A percentile compares a stretch with the other conserved stretches of the same genome.
phyloP scores from a whole-genome alignment of 169 alveolate genomes.

The Cryptosporidium parvum region DNA sequence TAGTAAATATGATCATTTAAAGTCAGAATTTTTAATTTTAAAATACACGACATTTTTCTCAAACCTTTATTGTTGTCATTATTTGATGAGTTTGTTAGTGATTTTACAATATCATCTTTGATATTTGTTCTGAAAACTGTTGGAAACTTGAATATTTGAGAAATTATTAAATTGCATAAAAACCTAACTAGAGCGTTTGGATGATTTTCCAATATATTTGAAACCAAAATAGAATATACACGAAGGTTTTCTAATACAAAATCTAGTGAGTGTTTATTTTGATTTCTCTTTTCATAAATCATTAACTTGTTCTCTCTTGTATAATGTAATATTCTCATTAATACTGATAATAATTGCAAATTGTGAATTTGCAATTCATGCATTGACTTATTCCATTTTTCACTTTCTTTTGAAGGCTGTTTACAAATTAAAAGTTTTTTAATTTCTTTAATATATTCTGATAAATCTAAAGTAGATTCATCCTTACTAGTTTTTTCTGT shows the following conservation, averaged over 20 bases:
- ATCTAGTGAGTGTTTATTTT: constrained; percentile 7
- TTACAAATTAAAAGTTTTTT: constrained; percentile 3
- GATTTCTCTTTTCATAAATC: constrained; percentile 30
- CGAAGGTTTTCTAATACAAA: constrained; percentile 38
- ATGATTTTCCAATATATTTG: constrained; percentile 36
- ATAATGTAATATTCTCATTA: constrained; percentile 43
- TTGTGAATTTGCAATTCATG: constrained; percentile 40
- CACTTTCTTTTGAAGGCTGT: neutral
- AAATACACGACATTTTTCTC: constrained; percentile 42
- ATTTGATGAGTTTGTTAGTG: constrained; percentile 18
- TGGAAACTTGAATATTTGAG: constrained; percentile 64
- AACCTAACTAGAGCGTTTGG: constrained; percentile 49
- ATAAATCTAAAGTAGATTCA: neutral
- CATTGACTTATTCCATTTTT: neutral
- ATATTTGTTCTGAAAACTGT: constrained; percentile 47
- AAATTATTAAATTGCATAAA: constrained; percentile 29
- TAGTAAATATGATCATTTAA: constrained; percentile 54
- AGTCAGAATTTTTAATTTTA: constrained; percentile 30
- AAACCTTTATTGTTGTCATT: constrained; percentile 30
- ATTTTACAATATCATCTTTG: constrained; percentile 18
- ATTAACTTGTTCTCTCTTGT: constrained; percentile 43
- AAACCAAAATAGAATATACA: constrained; percentile 29
- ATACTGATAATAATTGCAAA: constrained; percentile 32
- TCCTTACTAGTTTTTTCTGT: neutral
- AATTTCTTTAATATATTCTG: constrained; percentile 2